Conservation (phyloP, 2,329 filamentous ascomycete species). For the Hypoxylon sp. region DNA sequence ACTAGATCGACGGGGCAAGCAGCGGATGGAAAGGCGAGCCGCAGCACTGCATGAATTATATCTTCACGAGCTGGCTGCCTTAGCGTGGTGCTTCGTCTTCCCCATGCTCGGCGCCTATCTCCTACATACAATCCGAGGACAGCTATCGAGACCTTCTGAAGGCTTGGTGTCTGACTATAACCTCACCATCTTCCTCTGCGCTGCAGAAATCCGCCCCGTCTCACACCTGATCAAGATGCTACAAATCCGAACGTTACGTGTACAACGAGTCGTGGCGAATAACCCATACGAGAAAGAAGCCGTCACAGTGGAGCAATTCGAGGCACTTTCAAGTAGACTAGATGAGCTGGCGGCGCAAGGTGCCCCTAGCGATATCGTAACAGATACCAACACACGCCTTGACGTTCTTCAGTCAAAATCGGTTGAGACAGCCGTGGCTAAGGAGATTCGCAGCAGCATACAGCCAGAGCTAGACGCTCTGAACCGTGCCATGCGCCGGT, state of each 20-base stretch:
- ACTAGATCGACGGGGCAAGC: constrained; percentile 25
- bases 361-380: constrained; percentile 47
- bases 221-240: constrained; percentile 84
- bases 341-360: constrained; percentile 72
- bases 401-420: constrained; percentile 46
- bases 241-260: constrained; percentile 77
- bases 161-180: constrained; percentile 93
- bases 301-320: constrained; percentile 53
- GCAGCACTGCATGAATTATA: constrained; percentile 70
- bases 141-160: constrained; percentile 83
- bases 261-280: constrained; percentile 75
- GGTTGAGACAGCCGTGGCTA: constrained; percentile 55
- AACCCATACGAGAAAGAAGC: constrained; percentile 55
- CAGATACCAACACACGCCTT: constrained; percentile 29
- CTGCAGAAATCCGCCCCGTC: constrained; percentile 83
- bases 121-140: constrained; percentile 79
- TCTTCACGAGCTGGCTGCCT: constrained; percentile 75
- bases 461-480: constrained; percentile 88
- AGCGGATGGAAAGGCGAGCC: constrained; percentile 43
- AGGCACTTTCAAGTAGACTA: constrained; percentile 70
- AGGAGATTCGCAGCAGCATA: constrained; percentile 69
- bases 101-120: constrained; percentile 83
- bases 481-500: constrained; percentile 85
- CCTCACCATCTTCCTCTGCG: constrained; percentile 86
- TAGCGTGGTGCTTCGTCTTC: constrained; percentile 79